Base-by-base conservation (phyloP, 768 basidiomycete species). In the Lactarius pseudohatsudake region DNA sequence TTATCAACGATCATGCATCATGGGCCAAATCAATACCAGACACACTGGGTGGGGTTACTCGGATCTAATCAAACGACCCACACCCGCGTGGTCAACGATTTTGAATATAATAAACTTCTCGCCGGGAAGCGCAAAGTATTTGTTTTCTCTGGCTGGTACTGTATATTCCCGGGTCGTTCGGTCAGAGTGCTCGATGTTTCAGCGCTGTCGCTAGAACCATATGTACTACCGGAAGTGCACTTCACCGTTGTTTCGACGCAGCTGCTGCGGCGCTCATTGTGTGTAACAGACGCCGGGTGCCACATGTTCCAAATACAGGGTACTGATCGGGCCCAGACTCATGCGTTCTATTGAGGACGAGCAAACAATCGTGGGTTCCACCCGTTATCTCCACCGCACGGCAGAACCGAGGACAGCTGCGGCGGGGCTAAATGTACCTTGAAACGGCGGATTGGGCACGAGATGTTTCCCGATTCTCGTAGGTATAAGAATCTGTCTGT, bases 321-420 rank as follows among this genome's bases (percentile, higher is more conserved):
- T 16, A 15, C 22, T 26, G 26, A 26, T 53, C 50, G 40, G 66
- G 50, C 47, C 47, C 40, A 56, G 59, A 32, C 36, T 54, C 53
- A 40, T 20, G n/a, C 58, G 28, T 7, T 47, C 59, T 26, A 32
- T 36, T 55, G 50, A 55, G 50, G 30, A 59, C 18, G 16, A 56
- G 22, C 11, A 22, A 6, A 40, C 15, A 64, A 57, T 45, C 28
- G 30, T 34, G 32, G n/a, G 56, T n/a, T 30, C 18, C 43, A 57
- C n/a, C 62, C 32, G 55, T 28, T 45, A 64, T 64, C 62, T 63
- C 41, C 54, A 57, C 43, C 55, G 55, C 10, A n/a, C 18, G 22
- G 32, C 32, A 38, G 54, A 54, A 20, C 38, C 53, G 28, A 28
- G 36, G 53, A n/a, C 28, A 7, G 38, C 28, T 56, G 61, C 38